These are phyloP conservation scores for Colletotrichum gigasporum DNA, from an alignment of 2,329 filamentous ascomycete species.

Conservation along the genomic window DNA sequence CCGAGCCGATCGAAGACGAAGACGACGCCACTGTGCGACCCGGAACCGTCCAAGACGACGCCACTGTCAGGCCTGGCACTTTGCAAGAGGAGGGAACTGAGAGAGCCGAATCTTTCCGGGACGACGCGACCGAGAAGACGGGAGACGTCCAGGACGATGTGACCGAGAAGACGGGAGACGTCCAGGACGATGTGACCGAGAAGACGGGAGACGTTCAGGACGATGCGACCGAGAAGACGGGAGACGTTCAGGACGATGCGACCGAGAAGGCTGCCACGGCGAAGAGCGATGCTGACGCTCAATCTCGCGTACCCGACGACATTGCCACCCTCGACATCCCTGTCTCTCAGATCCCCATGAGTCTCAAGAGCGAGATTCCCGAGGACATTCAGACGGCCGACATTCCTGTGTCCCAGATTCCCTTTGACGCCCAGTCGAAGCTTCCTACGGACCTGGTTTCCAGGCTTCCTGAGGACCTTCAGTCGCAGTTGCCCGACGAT, in stretches of 20 bases:
- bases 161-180: constrained; percentile 29
- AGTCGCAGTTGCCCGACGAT: constrained; percentile 1
- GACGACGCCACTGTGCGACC: background rate
- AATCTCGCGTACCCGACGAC: constrained; percentile 1
- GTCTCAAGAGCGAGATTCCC: constrained; percentile 27
- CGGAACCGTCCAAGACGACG: constrained; percentile 19
- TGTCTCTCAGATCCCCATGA: constrained; percentile 21
- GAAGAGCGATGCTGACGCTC: background rate
- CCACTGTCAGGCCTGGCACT: constrained; percentile 1
- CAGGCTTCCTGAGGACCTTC: constrained; percentile 9
- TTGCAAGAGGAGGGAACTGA: constrained; percentile 12
- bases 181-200: constrained; percentile 21
- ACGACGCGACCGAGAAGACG: constrained; percentile 13
- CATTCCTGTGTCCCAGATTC: constrained; percentile 27
- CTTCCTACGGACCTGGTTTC: constrained; percentile 21
- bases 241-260: constrained; percentile 12
- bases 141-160: constrained; percentile 24
- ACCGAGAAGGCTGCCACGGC: constrained; percentile 10
- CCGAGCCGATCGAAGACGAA: constrained; percentile 25
- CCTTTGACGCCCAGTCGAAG: constrained; percentile 20
- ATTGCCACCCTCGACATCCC: constrained; percentile 23
- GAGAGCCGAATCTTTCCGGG: constrained; percentile 16
- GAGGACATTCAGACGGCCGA: constrained; percentile 31
- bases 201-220: constrained; percentile 27
- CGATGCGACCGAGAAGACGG: constrained; percentile 11